Percentiles rank a stretch among this genome's conserved stretches.
These are phyloP conservation scores for Solanum chaucha DNA, from an alignment of 257 asterid genomes.

Conservation along the genomic window DNA sequence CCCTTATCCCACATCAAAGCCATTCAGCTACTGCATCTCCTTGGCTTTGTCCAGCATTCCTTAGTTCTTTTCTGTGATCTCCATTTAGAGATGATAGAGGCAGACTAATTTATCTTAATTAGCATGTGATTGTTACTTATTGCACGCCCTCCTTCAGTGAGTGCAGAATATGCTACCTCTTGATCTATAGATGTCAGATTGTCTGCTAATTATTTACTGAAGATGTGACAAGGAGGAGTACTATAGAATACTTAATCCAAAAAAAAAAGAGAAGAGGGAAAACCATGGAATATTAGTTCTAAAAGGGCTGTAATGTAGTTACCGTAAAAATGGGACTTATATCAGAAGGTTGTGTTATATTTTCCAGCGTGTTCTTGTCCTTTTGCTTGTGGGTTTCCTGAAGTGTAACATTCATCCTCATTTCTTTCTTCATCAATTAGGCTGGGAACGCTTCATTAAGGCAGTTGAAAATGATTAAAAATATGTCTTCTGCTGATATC, in stretches of 20 bases:
- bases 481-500: not conserved
- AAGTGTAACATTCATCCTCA: not conserved
- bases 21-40: not conserved
- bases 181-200: not conserved
- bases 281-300: not conserved
- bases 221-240: not conserved
- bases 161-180: not conserved
- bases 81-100: not conserved
- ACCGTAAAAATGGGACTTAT: not conserved
- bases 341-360: not conserved
- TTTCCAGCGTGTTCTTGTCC: not conserved
- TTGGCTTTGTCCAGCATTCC: not conserved
- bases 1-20: not conserved
- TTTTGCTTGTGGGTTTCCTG: not conserved
- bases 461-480: not conserved
- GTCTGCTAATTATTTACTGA: not conserved
- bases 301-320: not conserved
- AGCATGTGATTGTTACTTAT: not conserved
- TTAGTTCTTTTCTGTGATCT: not conserved
- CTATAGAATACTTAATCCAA: not conserved
- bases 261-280: not conserved
- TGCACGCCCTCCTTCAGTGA: not conserved
- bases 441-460: not conserved
- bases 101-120: not conserved
- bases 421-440: not conserved